phyloP scores from a whole-genome alignment of 306 rosid species.

The Citrullus amarus region DNA sequence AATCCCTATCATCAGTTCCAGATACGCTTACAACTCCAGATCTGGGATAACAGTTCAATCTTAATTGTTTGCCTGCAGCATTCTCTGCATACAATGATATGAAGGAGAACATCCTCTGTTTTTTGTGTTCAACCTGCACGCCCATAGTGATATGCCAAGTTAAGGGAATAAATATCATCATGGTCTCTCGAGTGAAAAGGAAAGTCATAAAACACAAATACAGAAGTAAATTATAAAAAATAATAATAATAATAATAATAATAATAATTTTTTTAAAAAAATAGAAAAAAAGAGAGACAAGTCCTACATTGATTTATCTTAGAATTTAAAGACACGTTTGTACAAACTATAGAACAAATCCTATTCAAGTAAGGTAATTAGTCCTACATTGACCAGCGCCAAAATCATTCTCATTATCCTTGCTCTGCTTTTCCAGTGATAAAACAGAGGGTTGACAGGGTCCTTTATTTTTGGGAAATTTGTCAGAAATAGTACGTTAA shows the following conservation, averaged over 20 bases:
- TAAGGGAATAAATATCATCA: not conserved
- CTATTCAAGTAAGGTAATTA: too few relatives aligned
- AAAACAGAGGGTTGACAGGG: too few relatives aligned
- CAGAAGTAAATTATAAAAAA: conserved; percentile 1
- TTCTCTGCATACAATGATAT: conserved; percentile 74
- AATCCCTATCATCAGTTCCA: conserved; percentile 37
- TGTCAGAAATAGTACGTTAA: too few relatives aligned
- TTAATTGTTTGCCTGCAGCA: conserved; percentile 52
- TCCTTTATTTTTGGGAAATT: too few relatives aligned
- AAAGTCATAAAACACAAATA: conserved; percentile 10
- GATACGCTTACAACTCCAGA: conserved; percentile 75
- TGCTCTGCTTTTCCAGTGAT: too few relatives aligned
- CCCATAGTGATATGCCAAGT: not conserved
- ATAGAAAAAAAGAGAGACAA: too few relatives aligned
- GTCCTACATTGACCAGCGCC: too few relatives aligned
- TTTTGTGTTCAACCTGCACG: conserved; percentile 56
- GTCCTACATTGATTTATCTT: not conserved
- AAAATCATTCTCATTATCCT: too few relatives aligned
- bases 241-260: too few relatives aligned
- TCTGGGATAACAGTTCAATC: conserved; percentile 57
- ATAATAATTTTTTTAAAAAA: too few relatives aligned
- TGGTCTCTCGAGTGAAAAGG: not conserved
- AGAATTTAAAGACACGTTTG: too few relatives aligned
- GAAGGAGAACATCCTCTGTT: conserved; percentile 63
- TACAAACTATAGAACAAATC: too few relatives aligned